phyloP scores from a whole-genome alignment of 148 eudicot species.

The Spergularia bocconei region DNA sequence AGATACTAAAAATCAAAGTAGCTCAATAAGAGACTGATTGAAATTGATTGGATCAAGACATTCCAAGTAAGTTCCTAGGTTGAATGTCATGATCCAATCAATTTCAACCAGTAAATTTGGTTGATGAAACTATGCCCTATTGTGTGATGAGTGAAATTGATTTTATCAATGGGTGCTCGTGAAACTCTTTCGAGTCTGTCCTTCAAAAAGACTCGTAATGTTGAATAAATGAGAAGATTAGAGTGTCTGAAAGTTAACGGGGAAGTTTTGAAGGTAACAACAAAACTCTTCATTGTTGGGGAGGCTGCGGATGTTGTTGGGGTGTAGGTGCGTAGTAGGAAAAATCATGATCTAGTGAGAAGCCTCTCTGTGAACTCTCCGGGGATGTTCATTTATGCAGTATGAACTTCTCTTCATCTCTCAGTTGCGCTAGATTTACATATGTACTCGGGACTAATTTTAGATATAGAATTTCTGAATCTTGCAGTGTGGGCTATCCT shows the following conservation, averaged over 20 bases:
- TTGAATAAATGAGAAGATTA: not conserved
- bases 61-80: too few relatives aligned
- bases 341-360: not conserved
- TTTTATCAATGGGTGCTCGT: not conserved
- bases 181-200: not conserved
- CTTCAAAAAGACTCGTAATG: not conserved
- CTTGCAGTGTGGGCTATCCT: not conserved
- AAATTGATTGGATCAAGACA: too few relatives aligned
- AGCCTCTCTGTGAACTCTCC: not conserved
- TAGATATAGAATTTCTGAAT: too few relatives aligned
- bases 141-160: slow-evolving; percentile 4
- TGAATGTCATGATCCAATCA: too few relatives aligned
- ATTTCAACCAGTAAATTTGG: not conserved
- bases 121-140: not conserved
- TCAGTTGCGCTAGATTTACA: not conserved
- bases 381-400: not conserved
- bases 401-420: not conserved
- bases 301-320: not conserved
- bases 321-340: not conserved
- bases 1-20: too few relatives aligned
- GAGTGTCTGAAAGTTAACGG: not conserved
- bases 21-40: too few relatives aligned
- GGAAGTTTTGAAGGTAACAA: too few relatives aligned
- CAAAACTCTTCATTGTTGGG: not conserved
- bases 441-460: too few relatives aligned